These are phyloP conservation scores for Penicillium subrubescens DNA, from an alignment of 495 filamentous ascomycete genomes.

Conservation along the genomic window DNA sequence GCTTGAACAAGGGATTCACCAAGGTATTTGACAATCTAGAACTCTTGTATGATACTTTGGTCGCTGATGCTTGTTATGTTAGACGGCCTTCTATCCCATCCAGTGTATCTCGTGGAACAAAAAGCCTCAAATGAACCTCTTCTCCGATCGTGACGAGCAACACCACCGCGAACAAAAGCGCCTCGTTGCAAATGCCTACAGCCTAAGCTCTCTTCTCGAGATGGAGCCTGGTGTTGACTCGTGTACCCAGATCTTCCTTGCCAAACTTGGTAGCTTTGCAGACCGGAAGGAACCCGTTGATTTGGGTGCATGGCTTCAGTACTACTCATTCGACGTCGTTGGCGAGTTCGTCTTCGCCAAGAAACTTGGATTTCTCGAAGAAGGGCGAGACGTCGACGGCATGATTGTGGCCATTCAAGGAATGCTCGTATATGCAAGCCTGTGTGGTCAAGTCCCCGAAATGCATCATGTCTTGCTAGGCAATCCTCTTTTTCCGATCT, in stretches of 20 bases:
- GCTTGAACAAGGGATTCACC: constrained; percentile 36
- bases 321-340: constrained; percentile 50
- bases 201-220: constrained; percentile 34
- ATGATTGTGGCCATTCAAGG: constrained; percentile 36
- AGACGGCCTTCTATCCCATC: constrained; percentile 49
- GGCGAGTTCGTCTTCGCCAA: constrained; percentile 41
- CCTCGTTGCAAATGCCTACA: constrained; percentile 35
- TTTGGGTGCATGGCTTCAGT: constrained; percentile 47
- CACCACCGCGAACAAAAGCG: constrained; percentile 35
- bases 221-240: constrained; percentile 39
- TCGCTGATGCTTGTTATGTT: not conserved
- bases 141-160: constrained; percentile 30
- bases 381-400: constrained; percentile 40
- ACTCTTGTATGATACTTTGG: not conserved
- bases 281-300: constrained; percentile 29
- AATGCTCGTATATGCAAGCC: constrained; percentile 27
- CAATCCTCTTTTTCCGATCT: constrained; percentile 37
- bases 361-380: constrained; percentile 43
- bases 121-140: constrained; percentile 37
- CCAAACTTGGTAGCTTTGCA: constrained; percentile 21
- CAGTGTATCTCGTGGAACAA: constrained; percentile 36
- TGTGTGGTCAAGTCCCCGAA: constrained; percentile 32
- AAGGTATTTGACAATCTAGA: constrained; percentile 29
- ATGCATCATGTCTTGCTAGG: constrained; percentile 39
- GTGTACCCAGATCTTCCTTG: constrained; percentile 31